Percentiles rank a stretch among this genome's conserved stretches.
These are phyloP conservation scores for Apium graveolens DNA, from an alignment of 129 eudicot genomes.

Conservation along the genomic window DNA sequence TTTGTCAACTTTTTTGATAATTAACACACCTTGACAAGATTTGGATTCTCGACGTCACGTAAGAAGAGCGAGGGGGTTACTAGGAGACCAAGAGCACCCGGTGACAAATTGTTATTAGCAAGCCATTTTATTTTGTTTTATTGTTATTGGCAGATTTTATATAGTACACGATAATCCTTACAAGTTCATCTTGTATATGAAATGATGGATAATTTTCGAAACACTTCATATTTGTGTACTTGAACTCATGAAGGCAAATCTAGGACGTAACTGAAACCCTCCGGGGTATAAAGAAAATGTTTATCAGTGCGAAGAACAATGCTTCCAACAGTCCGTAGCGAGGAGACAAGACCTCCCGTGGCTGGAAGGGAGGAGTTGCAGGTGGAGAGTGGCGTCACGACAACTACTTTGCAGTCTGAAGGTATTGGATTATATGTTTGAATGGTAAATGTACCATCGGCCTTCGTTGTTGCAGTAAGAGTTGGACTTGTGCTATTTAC, in stretches of 20 bases:
- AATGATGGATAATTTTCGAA: not conserved
- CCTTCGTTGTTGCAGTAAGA: constrained; percentile 24
- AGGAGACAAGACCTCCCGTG: constrained; percentile 16
- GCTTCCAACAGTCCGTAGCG: constrained; percentile 19
- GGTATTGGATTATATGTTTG: constrained; percentile 15
- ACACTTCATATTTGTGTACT: no score
- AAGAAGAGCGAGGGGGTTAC: no score
- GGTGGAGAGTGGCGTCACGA: constrained; percentile 32
- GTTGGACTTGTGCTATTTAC: constrained; percentile 15
- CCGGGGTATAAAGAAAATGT: constrained; percentile 18
- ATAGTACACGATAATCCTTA: not conserved
- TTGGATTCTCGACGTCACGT: no score
- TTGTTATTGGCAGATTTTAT: not conserved
- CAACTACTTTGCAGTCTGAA: constrained; percentile 27
- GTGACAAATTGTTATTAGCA: no score
- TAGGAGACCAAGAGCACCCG: no score
- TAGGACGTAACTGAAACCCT: constrained; percentile 11
- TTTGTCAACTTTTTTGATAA: no score
- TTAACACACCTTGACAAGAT: no score
- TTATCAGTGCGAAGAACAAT: constrained; percentile 15
- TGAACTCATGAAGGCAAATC: no score
- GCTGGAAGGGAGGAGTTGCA: constrained; percentile 25
- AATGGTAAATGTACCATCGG: constrained; percentile 22
- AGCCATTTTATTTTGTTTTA: not conserved
- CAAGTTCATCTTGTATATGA: not conserved